These are phyloP conservation scores for Fagus sylvatica DNA, from an alignment of 306 rosid genomes.

Conservation along the genomic window DNA sequence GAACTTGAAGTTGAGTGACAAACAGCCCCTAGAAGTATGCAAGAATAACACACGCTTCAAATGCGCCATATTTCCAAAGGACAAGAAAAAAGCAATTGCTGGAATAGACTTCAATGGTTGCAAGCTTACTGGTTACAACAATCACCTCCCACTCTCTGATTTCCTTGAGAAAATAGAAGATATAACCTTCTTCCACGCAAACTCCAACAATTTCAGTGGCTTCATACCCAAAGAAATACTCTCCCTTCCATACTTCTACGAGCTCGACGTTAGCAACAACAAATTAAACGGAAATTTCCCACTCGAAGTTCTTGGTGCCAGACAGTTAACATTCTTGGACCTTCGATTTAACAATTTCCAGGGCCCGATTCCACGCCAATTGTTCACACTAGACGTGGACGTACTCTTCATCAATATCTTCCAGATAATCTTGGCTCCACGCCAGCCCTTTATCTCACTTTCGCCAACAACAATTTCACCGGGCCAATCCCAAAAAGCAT, in stretches of 20 bases:
- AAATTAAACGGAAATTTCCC: constrained; percentile 41
- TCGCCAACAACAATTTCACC: constrained; percentile 56
- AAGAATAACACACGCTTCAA: constrained; percentile 4
- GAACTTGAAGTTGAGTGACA: too few species aligned
- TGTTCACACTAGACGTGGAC: constrained; percentile 47
- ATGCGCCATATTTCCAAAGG: constrained; percentile 20
- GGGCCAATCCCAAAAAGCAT: constrained; percentile 67
- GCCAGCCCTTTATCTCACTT: constrained; percentile 60
- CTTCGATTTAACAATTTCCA: constrained; percentile 49
- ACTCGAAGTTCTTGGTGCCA: constrained; percentile 5
- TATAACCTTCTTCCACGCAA: constrained; percentile 64
- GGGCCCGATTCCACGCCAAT: constrained; percentile 35
- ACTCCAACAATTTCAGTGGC: constrained; percentile 63
- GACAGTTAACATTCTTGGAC: constrained; percentile 52
- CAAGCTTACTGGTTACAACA: neutral
- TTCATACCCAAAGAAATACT: constrained; percentile 21
- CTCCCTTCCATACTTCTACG: constrained; percentile 48
- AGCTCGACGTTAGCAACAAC: constrained; percentile 83
- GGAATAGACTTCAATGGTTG: constrained; percentile 59
- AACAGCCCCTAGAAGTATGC: constrained; percentile 31
- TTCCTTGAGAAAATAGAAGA: constrained; percentile 38
- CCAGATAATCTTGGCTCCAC: constrained; percentile 61
- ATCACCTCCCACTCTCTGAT: neutral
- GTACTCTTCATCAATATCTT: constrained; percentile 70
- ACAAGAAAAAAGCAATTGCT: neutral